Evolutionary conservation across 2,329 filamentous ascomycete species (phyloP), one percentile per base, ranked within the genome.

Genomic region (Akanthomyces muscarius): DNA sequence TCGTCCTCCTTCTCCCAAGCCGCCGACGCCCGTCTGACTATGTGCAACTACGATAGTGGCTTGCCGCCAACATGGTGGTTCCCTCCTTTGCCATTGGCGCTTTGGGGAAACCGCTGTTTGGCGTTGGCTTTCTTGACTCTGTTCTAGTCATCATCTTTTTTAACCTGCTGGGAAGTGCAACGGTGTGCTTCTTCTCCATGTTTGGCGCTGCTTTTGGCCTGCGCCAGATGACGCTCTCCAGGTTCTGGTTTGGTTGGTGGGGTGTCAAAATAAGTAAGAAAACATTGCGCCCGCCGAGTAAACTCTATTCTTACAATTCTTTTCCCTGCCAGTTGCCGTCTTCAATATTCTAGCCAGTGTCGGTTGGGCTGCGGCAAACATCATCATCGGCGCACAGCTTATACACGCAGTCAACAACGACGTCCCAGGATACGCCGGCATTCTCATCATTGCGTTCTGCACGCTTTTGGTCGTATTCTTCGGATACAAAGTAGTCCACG

Each of bases 1-100:
- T 74, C 66, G 63, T 47, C 53, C 47, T 36, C 47, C 13, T 44
- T 58, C 41, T 52, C 38, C 6, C 45, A 33, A 18, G 62, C n/a
- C 28, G 61, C n/a, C 28, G 23, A 30, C 50, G 21, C 13, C 30
- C 44, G 42, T 59, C 56, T 59, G 56, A 62, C 51, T 33, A 54
- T 53, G 51, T 45, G 50, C 42, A 50, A 50, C 21, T 30, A 21
- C 36, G n/a, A 42, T 50, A 67, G 64, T 92, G 89, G 89, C 79
- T 91, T 51, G 88, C 89, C 1, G 88, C 89, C 69, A 92, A 92
- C 75, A 86, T 92, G 86, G 88, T 90, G 60, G 86, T 91, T 54
- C 88, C 86, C 28, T 87, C 88, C 16, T 91, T 92, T 70, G 88
- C 89, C 55, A 86, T 92, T 67, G 90, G 89, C 55, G 84, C 88